Percentiles rank a stretch among this genome's conserved stretches.
Evolutionary conservation across 768 basidiomycete genomes (phyloP).

Genomic region (Auriculariales sp.): DNA sequence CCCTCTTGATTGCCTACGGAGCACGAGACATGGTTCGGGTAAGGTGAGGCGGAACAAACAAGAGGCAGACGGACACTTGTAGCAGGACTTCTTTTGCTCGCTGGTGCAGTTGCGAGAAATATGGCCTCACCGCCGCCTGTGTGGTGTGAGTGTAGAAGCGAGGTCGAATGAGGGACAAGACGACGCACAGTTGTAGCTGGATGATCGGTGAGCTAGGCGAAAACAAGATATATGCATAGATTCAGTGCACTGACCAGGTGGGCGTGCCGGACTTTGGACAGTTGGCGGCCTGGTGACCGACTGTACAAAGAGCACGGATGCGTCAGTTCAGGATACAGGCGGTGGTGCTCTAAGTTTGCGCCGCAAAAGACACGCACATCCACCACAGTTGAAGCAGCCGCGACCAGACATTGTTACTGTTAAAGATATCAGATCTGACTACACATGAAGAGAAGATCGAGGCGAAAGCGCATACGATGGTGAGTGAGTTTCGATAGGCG

Average conservation of each 20-base stretch:
- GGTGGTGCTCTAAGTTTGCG: neutral
- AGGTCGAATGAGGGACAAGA: conserved; percentile 21
- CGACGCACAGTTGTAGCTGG: conserved; percentile 71
- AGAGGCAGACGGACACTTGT: conserved; percentile 41
- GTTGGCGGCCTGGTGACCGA: conserved; percentile 70
- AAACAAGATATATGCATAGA: neutral
- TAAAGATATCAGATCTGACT: too few relatives aligned
- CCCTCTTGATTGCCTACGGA: conserved; percentile 21
- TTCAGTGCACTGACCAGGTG: conserved; percentile 58
- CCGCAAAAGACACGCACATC: conserved; percentile 26
- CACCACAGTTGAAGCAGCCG: conserved; percentile 83
- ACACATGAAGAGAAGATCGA: too few relatives aligned
- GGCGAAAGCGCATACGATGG: too few relatives aligned
- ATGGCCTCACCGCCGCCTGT: conserved; percentile 63
- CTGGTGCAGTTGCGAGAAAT: conserved; percentile 70
- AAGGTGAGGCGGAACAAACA: conserved; percentile 61
- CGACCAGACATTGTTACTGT: conserved; percentile 33
- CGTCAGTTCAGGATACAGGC: neutral
- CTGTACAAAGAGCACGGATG: conserved; percentile 91
- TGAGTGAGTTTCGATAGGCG: too few relatives aligned
- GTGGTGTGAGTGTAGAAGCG: neutral
- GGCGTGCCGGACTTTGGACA: conserved; percentile 83
- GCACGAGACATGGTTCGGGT: conserved; percentile 12
- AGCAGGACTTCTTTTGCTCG: conserved; percentile 77
- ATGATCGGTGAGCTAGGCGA: conserved; percentile 3